Evolutionary conservation across 1,139 yeast species (phyloP).

Genomic region (Tardiomyces digboiensis): DNA sequence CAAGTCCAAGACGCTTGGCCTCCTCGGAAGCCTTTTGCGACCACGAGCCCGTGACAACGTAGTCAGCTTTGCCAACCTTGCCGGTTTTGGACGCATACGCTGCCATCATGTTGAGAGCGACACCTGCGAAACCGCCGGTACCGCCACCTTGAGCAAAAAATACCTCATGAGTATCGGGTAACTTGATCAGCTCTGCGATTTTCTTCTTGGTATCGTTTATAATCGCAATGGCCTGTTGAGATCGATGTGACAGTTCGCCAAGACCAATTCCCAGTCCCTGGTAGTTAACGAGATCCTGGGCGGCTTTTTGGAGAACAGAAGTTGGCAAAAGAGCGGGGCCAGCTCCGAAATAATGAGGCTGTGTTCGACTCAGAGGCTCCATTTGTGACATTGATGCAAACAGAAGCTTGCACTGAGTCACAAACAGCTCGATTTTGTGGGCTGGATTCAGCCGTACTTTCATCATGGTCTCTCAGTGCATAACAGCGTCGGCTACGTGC

Average conservation of each 20-base stretch:
- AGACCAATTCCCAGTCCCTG: slow-evolving; percentile 68
- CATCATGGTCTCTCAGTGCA: too few species aligned
- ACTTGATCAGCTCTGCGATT: slow-evolving; percentile 48
- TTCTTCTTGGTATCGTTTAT: slow-evolving; percentile 69
- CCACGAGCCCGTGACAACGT: slow-evolving; percentile 91
- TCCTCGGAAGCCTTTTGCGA: slow-evolving; percentile 81
- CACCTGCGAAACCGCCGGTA: slow-evolving; percentile 86
- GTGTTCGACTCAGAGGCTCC: slow-evolving; percentile 2
- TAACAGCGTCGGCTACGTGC: too few species aligned
- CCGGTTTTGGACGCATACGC: slow-evolving; percentile 52
- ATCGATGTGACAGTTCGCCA: slow-evolving; percentile 95
- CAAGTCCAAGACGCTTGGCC: slow-evolving; percentile 74
- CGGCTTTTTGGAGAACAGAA: slow-evolving; percentile 76
- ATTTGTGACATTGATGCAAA: not conserved
- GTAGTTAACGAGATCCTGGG: slow-evolving; percentile 66
- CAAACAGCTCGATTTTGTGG: too few species aligned
- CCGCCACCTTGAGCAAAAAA: slow-evolving; percentile 98
- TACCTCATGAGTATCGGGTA: slow-evolving; percentile 91
- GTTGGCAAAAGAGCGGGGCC: slow-evolving; percentile 95
- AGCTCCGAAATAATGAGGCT: slow-evolving; percentile 85
- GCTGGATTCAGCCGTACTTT: not conserved
- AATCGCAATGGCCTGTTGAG: slow-evolving; percentile 67
- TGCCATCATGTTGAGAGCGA: slow-evolving; percentile 77
- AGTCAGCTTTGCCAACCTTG: slow-evolving; percentile 71
- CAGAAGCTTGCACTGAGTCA: too few species aligned